A percentile compares a stretch with the other conserved stretches of the same genome.
Conservation (phyloP, 148 eudicot genomes). For the Rhododendron henanense region DNA sequence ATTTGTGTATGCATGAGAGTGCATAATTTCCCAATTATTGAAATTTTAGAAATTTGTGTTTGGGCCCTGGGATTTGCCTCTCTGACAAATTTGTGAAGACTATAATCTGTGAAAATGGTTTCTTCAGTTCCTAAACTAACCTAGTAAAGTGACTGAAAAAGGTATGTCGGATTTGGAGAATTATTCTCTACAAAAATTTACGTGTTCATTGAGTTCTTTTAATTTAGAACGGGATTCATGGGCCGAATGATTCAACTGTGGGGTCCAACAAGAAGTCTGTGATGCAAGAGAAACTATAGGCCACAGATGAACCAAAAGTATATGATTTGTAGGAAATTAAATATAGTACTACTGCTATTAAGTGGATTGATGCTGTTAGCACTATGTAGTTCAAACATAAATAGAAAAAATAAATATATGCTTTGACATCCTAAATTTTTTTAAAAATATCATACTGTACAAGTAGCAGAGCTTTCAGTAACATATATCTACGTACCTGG, state of each 20-base stretch:
- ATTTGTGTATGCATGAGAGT: not conserved
- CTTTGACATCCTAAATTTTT: not conserved
- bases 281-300: not conserved
- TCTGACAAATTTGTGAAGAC: not conserved
- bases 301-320: not conserved
- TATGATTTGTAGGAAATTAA: not conserved
- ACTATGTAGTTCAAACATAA: not conserved
- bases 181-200: not conserved
- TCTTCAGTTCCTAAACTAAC: not conserved
- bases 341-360: not conserved
- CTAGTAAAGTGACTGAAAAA: not conserved
- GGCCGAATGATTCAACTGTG: not conserved
- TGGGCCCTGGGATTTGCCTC: not conserved
- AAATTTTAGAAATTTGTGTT: not conserved
- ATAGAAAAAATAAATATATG: not conserved
- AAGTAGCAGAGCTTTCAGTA: not conserved
- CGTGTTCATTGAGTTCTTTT: not conserved
- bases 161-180: not conserved
- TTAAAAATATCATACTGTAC: not conserved
- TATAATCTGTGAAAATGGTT: not conserved
- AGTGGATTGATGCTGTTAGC: not conserved
- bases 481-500: constrained; percentile 10
- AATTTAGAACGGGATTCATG: not conserved
- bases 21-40: not conserved
- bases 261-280: constrained; percentile 8